Conservation (phyloP, 2,329 filamentous ascomycete species). For the Sclerotinia minor region DNA sequence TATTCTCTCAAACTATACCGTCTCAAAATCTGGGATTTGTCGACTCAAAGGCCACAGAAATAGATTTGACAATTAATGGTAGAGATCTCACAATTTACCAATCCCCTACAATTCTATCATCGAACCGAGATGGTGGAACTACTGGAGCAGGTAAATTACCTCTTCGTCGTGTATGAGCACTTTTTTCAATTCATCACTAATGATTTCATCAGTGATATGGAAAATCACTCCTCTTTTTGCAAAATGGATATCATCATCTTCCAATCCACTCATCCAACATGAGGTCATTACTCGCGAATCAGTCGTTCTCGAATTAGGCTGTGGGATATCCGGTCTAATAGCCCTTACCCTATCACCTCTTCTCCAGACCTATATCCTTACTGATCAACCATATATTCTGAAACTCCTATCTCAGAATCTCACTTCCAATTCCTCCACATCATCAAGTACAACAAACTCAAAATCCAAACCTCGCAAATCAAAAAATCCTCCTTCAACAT, state of each 20-base stretch:
- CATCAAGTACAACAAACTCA: slow-evolving; percentile 1
- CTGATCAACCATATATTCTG: slow-evolving; percentile 84
- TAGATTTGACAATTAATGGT: slow-evolving; percentile 68
- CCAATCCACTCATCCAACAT: slow-evolving; percentile 56
- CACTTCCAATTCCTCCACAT: slow-evolving; percentile 48
- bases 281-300: slow-evolving; percentile 8
- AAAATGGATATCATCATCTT: slow-evolving; percentile 67
- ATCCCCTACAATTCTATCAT: slow-evolving; percentile 78
- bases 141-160: slow-evolving; percentile 62
- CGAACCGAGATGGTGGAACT: slow-evolving; percentile 69
- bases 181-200: slow-evolving; percentile 9
- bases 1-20: slow-evolving; percentile 76
- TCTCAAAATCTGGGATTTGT: slow-evolving; percentile 83
- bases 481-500: slow-evolving; percentile 28
- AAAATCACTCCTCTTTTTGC: slow-evolving; percentile 83
- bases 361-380: slow-evolving; percentile 68
- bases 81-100: slow-evolving; percentile 77
- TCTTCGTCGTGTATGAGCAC: slow-evolving; percentile 23
- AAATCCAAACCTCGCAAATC: slow-evolving; percentile 29
- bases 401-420: slow-evolving; percentile 77
- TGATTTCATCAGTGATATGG: slow-evolving; percentile 70
- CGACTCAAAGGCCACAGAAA: slow-evolving; percentile 62
- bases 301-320: slow-evolving; percentile 75
- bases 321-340: slow-evolving; percentile 80
- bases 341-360: slow-evolving; percentile 65